Conservation (phyloP, 352 stramenopile species). For the Phytophthora melonis region DNA sequence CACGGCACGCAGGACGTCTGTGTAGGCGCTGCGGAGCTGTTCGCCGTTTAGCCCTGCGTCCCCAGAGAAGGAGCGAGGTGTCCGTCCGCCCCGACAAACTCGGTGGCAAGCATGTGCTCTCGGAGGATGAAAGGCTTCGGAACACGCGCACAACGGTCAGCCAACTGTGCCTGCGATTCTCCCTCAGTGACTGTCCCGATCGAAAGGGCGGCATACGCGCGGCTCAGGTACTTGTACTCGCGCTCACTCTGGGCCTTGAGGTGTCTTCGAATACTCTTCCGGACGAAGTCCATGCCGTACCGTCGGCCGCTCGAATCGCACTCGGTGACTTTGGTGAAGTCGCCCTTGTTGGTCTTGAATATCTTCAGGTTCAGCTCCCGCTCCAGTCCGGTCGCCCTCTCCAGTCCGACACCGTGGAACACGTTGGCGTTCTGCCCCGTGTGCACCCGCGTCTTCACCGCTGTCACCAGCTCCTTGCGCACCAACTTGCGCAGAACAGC, state of each 20-base stretch:
- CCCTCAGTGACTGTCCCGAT: constrained; percentile 12
- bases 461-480: constrained; percentile 43
- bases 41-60: constrained; percentile 54
- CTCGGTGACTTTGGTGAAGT: constrained; percentile 57
- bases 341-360: constrained; percentile 69
- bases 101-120: constrained; percentile 64
- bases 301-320: constrained; percentile 60
- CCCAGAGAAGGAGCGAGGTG: constrained; percentile 46
- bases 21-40: constrained; percentile 55
- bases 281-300: constrained; percentile 65
- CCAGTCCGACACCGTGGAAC: constrained; percentile 54
- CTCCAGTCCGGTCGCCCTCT: constrained; percentile 31
- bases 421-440: constrained; percentile 57
- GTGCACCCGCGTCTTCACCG: constrained; percentile 57
- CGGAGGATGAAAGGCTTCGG: constrained; percentile 52
- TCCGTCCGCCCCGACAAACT: constrained; percentile 56
- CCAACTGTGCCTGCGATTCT: constrained; percentile 9
- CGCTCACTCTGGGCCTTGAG: constrained; percentile 63
- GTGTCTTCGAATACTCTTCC: constrained; percentile 66
- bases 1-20: constrained; percentile 49
- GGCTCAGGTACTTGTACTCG: constrained; percentile 57
- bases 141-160: constrained; percentile 39
- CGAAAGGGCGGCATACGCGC: constrained; percentile 33
- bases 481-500: constrained; percentile 62
- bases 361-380: constrained; percentile 65